Conservation (phyloP, 208 protist species). For the Trypanosoma grayi region DNA sequence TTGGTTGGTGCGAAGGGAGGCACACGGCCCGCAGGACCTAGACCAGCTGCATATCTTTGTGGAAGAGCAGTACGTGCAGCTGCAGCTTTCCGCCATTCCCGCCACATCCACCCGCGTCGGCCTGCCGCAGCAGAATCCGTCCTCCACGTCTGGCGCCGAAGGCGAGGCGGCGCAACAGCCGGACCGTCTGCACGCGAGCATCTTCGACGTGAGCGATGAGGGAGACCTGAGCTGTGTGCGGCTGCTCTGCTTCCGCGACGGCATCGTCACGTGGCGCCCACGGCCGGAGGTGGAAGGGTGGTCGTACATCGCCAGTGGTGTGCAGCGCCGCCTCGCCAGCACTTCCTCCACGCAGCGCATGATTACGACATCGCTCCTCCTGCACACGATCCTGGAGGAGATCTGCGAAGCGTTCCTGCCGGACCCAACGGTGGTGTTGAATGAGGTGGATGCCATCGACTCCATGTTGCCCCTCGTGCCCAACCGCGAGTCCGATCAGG, state of each 20-base stretch:
- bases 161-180: background rate
- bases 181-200: background rate
- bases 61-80: slow-evolving; percentile 17
- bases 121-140: background rate
- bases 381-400: slow-evolving; percentile 33
- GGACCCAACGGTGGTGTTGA: slow-evolving; percentile 41
- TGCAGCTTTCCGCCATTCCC: slow-evolving; percentile 8
- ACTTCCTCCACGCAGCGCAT: background rate
- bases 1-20: background rate
- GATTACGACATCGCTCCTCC: slow-evolving; percentile 31
- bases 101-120: background rate
- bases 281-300: slow-evolving; percentile 10
- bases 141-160: background rate
- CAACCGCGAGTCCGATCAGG: slow-evolving; percentile 56
- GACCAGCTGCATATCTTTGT: slow-evolving; percentile 14
- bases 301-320: background rate
- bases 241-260: slow-evolving; percentile 14
- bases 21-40: background rate
- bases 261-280: slow-evolving; percentile 19
- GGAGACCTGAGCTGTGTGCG: background rate
- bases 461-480: slow-evolving; percentile 49
- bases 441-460: slow-evolving; percentile 67
- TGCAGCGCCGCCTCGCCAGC: background rate
- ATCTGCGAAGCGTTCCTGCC: slow-evolving; percentile 48
- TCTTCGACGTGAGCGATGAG: slow-evolving; percentile 8